Percentiles rank a stretch among this genome's conserved stretches.
Evolutionary conservation across 345 rosid species (phyloP).

Genomic region (Brassica carinata): DNA sequence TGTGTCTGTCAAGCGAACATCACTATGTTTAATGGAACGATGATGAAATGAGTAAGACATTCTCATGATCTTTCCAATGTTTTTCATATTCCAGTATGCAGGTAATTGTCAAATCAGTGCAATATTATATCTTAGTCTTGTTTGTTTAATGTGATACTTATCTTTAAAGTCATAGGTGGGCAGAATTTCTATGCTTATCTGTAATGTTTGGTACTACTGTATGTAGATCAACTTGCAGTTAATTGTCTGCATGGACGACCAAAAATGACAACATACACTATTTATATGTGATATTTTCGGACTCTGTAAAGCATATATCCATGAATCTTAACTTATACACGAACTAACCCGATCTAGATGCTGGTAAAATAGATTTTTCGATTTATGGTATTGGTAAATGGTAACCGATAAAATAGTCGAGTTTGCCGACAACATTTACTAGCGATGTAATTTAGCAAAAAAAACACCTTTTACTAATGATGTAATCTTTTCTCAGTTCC

Average conservation of each 20-base stretch:
- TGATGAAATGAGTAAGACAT: constrained; percentile 2
- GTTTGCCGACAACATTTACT: too few relatives aligned
- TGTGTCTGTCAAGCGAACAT: too few relatives aligned
- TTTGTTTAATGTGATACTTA: constrained; percentile 13
- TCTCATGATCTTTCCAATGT: neutral
- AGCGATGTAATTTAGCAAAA: too few relatives aligned
- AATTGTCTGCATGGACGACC: neutral
- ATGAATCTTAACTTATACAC: too few relatives aligned
- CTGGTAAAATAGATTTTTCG: too few relatives aligned
- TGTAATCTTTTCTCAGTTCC: too few relatives aligned
- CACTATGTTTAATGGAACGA: neutral
- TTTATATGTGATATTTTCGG: too few relatives aligned
- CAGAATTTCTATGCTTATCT: neutral
- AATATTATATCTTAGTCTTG: neutral
- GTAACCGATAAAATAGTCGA: too few relatives aligned
- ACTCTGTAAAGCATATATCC: too few relatives aligned
- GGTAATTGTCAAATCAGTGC: constrained; percentile 26
- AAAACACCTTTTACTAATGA: too few relatives aligned
- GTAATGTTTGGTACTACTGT: neutral
- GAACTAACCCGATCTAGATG: too few relatives aligned
- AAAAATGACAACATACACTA: neutral
- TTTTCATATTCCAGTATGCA: neutral
- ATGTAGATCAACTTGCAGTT: neutral
- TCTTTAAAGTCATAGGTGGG: neutral
- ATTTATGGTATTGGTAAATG: too few relatives aligned